Evolutionary conservation across 495 filamentous ascomycete species (phyloP), one percentile per base, ranked within the genome.

Genomic region (Penicillium egyptiacum): DNA sequence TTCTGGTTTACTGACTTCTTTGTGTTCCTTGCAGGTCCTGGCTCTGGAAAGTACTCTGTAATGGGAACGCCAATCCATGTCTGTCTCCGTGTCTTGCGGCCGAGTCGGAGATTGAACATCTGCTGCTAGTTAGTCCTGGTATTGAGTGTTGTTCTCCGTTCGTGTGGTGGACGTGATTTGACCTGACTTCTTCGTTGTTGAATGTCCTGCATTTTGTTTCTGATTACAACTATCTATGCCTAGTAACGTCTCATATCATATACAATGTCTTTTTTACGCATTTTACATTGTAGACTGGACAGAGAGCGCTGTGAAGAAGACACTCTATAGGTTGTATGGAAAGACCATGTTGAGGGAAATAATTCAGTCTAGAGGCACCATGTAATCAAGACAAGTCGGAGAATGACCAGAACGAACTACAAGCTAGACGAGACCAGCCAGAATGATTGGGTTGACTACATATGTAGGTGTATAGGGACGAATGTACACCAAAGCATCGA

Each of bases 31-130:
- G 37, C 62, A 82, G 81, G 78, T 81, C 56, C 74, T 84, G 31
- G 81, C 79, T 41, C 61, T 81, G 45, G 81, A 83, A 63, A 68
- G 73, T 7, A 81, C 74, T 3, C 61, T 80, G 44, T 82, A 67
- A 68, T 44, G 44, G 48, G 53, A 16, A 48, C 7, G 20, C n/a
- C 35, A 39, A 17, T 39, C 35, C n/a, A 39, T 17, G 6, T 39
- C 35, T 39, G 35, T 9, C 6, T 17, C 35, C 17, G 35, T 39
- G 35, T 39, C n/a, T 20, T 22, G 3, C 40, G 22, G 51, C 22
- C 23, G 17, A 53, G 39, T 25, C 33, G 16, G 16, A 39, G 10
- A 39, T 3, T 17, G 35, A 39, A n/a, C n/a, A 3, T 39, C 35
- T 8, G 0, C 6, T 12, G 16, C 35, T n/a, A 4, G 14, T 37